Evolutionary conservation across 2,329 filamentous ascomycete species (phyloP), one percentile per base, ranked within the genome.

Genomic region (Aspergillus calidoustus): DNA sequence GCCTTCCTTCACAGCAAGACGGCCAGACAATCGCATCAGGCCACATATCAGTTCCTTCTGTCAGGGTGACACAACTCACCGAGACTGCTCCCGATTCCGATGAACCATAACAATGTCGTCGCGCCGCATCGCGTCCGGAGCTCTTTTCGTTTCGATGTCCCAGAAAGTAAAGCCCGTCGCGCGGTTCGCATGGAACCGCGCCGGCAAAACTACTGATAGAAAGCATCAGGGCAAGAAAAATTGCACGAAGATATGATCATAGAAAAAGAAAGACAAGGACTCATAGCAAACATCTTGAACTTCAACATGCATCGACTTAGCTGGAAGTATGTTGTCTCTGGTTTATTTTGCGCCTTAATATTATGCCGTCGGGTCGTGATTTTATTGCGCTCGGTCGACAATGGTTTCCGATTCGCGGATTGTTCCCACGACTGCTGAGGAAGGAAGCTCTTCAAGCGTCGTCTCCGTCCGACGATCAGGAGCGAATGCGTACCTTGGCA

Each of bases 401-500:
- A 71, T 73, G 59, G 77, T 74, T 54, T 34, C 55, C 25, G 73
- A 70, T 30, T 74, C 71, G 63, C 71, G 75, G 62, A 73, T 69
- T 44, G 67, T 61, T 47, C 74, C 75, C 63, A 71, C 70, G 44
- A 77, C 72, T 68, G 68, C 67, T 64, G 73, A 70, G 62, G 68
- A 69, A 66, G 73, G 73, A 62, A 74, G 64, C 63, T 76, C 75
- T 63, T 68, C 68, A 58, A 78, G 69, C 47, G 66, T 71, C 62
- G 75, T 79, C 61, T 79, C 72, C 55, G 66, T 69, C 69, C 73
- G 76, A 58, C 70, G 73, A 68, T 79, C 76, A 70, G 84, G 85
- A 72, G 81, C 81, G 76, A 86, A 90, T 70, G 89, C 87, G 81
- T 96, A 97, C 77, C 87, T 89, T 64, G 90, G 83, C 80, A 95